These are phyloP conservation scores for Purpureocillium lavendulum DNA, from an alignment of 2,329 filamentous ascomycete species.

Conservation along the genomic window DNA sequence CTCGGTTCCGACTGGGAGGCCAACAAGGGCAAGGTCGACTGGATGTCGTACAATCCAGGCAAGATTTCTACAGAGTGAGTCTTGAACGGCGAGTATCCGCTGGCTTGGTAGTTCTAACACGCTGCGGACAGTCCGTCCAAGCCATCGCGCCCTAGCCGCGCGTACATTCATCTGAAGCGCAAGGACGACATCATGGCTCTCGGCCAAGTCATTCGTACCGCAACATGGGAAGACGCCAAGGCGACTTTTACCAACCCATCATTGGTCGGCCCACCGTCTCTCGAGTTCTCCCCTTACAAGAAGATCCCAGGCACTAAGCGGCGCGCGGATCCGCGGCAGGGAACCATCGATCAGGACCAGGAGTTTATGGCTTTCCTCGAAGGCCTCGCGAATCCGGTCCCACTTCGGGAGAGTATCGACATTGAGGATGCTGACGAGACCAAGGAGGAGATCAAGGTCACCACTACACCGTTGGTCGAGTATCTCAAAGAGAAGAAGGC, in stretches of 20 bases:
- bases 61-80: constrained; percentile 80
- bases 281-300: constrained; percentile 79
- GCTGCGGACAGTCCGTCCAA: constrained; percentile 60
- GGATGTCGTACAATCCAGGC: constrained; percentile 56
- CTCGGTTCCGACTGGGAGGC: constrained; percentile 75
- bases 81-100: not conserved
- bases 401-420: constrained; percentile 35
- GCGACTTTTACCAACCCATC: constrained; percentile 64
- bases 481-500: constrained; percentile 89
- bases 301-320: constrained; percentile 69
- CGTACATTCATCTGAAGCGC: constrained; percentile 74
- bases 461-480: constrained; percentile 82
- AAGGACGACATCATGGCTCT: constrained; percentile 59
- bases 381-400: constrained; percentile 64
- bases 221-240: constrained; percentile 73
- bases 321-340: constrained; percentile 75
- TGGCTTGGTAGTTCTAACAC: constrained; percentile 7
- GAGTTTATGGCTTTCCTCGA: constrained; percentile 94
- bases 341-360: constrained; percentile 91
- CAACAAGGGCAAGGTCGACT: constrained; percentile 78
- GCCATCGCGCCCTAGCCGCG: constrained; percentile 69
- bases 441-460: constrained; percentile 53
- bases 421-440: constrained; percentile 31
- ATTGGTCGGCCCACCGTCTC: constrained; percentile 66
- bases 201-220: constrained; percentile 59